phyloP scores from a whole-genome alignment of 2,329 filamentous ascomycete genomes.

The Clonostachys rosea region DNA sequence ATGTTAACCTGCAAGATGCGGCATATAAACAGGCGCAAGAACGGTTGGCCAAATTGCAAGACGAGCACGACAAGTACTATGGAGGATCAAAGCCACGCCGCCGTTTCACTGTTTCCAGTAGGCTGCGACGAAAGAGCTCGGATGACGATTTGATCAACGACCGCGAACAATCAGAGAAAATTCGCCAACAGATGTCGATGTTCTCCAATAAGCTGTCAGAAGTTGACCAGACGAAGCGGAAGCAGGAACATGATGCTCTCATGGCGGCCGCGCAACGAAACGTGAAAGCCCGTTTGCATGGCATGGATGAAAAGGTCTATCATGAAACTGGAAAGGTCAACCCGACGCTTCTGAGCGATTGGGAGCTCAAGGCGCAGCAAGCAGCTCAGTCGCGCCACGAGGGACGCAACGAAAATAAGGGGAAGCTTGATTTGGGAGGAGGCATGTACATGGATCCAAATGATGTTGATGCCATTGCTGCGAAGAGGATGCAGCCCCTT shows the following conservation, averaged over 20 bases:
- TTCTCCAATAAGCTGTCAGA: constrained; percentile 65
- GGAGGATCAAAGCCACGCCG: constrained; percentile 41
- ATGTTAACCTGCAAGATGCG: constrained; percentile 72
- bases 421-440: constrained; percentile 67
- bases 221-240: constrained; percentile 69
- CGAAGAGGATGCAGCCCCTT: constrained; percentile 72
- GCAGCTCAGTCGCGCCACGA: constrained; percentile 64
- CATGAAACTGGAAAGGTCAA: constrained; percentile 70
- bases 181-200: constrained; percentile 74
- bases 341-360: constrained; percentile 65
- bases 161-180: constrained; percentile 64
- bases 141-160: constrained; percentile 62
- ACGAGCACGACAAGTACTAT: constrained; percentile 71
- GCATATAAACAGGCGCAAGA: constrained; percentile 84
- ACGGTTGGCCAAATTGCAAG: constrained; percentile 73
- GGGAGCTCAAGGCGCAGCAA: constrained; percentile 72
- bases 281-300: constrained; percentile 72
- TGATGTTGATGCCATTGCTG: constrained; percentile 76
- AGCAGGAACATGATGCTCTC: constrained; percentile 69
- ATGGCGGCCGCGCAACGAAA: constrained; percentile 79
- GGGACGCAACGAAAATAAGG: constrained; percentile 46
- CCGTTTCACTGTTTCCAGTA: constrained; percentile 47
- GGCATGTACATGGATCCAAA: constrained; percentile 75
- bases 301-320: constrained; percentile 78
- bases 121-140: constrained; percentile 57